phyloP scores from a whole-genome alignment of 73 alveolate species.

The Durusdinium trenchii region DNA sequence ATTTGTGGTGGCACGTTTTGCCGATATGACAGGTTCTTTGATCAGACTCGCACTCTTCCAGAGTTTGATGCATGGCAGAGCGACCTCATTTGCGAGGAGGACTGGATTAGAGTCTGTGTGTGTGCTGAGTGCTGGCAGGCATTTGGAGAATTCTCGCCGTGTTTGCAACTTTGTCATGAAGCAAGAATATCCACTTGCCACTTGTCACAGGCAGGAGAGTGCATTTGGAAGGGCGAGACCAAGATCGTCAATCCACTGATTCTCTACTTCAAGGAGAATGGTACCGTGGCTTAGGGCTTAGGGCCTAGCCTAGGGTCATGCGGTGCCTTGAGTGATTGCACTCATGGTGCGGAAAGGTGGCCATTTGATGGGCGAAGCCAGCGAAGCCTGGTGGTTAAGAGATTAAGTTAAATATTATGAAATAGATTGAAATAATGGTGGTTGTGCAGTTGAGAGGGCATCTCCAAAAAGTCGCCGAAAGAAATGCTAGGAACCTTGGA shows the following conservation, averaged over 20 bases:
- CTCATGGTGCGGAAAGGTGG: no score
- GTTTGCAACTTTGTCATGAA: no score
- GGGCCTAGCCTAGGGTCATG: background rate
- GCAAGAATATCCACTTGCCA: background rate
- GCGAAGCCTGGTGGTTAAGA: no score
- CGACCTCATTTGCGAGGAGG: slow-evolving; percentile 49
- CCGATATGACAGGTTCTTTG: slow-evolving; percentile 31
- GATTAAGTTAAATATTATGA: no score
- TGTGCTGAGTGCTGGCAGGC: background rate
- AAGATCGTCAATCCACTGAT: slow-evolving; percentile 45
- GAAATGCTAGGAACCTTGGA: no score
- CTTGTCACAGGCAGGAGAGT: background rate
- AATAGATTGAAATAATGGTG: no score
- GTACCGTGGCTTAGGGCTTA: slow-evolving; percentile 53
- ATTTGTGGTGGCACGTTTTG: background rate
- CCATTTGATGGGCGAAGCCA: no score
- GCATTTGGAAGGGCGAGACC: slow-evolving; percentile 32
- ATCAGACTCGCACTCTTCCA: slow-evolving; percentile 49
- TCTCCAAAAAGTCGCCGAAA: no score
- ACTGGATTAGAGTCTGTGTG: background rate
- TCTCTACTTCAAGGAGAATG: background rate
- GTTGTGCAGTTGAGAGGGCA: no score
- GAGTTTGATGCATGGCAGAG: slow-evolving; percentile 31
- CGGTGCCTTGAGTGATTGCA: background rate
- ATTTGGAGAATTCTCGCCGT: background rate